A percentile compares a stretch with the other conserved stretches of the same genome.
Evolutionary conservation across 495 filamentous ascomycete species (phyloP).

Genomic region (Mytilinidion resinicola): DNA sequence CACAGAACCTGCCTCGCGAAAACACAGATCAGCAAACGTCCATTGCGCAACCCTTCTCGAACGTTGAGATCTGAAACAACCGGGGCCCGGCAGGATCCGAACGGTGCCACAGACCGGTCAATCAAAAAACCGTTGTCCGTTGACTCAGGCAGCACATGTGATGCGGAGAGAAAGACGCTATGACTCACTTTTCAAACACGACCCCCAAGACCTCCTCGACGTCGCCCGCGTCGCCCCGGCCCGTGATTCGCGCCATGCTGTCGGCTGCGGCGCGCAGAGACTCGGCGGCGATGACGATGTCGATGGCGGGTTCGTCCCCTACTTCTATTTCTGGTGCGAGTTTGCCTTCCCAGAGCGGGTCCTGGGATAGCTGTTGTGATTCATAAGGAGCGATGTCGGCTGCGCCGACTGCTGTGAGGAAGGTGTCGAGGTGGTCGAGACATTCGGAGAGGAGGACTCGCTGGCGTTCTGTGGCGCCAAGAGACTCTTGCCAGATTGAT

Average conservation of each 20-base stretch:
- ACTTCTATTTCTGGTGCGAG: slow-evolving; percentile 33
- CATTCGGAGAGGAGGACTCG: slow-evolving; percentile 72
- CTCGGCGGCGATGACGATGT: slow-evolving; percentile 94
- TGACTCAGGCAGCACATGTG: neutral
- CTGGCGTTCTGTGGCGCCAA: slow-evolving; percentile 87
- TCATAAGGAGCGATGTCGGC: slow-evolving; percentile 26
- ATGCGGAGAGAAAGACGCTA: neutral
- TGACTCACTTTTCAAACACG: slow-evolving; percentile 86
- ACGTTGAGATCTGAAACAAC: slow-evolving; percentile 25
- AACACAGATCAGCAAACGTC: slow-evolving; percentile 16
- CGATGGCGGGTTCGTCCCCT: slow-evolving; percentile 44
- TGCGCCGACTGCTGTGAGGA: slow-evolving; percentile 41
- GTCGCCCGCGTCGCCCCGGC: slow-evolving; percentile 78
- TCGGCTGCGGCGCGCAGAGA: slow-evolving; percentile 76
- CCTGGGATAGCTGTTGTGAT: neutral
- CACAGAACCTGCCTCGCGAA: slow-evolving; percentile 48
- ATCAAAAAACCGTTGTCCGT: slow-evolving; percentile 1
- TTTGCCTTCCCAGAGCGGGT: neutral
- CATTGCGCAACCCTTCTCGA: slow-evolving; percentile 23
- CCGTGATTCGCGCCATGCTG: slow-evolving; percentile 77
- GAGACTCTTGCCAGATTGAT: slow-evolving; percentile 70
- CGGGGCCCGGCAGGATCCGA: neutral
- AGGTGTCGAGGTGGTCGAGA: slow-evolving; percentile 59
- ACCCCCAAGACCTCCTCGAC: slow-evolving; percentile 96
- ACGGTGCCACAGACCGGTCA: neutral